Conservation (phyloP, 805 yeast genomes). For the Teunomyces atbi region DNA sequence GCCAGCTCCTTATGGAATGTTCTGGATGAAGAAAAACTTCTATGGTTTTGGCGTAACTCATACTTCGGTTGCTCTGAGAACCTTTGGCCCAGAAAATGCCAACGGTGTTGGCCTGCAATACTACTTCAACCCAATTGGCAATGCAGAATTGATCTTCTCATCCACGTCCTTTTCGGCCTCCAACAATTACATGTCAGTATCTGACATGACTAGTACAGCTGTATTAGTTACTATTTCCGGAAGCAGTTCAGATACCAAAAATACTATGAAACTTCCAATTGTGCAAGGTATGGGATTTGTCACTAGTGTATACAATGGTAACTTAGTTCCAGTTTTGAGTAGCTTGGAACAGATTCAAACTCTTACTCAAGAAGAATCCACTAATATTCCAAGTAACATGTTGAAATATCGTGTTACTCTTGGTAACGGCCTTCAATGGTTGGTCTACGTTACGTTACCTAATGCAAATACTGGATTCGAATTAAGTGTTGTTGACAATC, state of each 20-base stretch:
- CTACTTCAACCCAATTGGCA: constrained; percentile 55
- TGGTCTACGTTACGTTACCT: constrained; percentile 49
- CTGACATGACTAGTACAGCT: constrained; percentile 51
- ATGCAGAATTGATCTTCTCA: constrained; percentile 55
- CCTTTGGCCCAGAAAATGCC: constrained; percentile 47
- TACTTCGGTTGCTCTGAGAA: constrained; percentile 40
- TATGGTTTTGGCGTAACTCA: constrained; percentile 66
- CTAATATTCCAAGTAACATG: neutral
- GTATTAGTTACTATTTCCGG: constrained; percentile 44
- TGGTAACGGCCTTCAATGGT: constrained; percentile 47
- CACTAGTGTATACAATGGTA: constrained; percentile 51
- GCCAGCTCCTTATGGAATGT: constrained; percentile 66
- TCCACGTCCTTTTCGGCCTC: constrained; percentile 45
- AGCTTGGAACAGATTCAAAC: constrained; percentile 25
- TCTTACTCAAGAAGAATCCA: constrained; percentile 5
- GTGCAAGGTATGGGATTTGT: constrained; percentile 63
- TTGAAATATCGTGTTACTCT: constrained; percentile 41
- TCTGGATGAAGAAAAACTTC: constrained; percentile 46
- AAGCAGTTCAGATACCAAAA: constrained; percentile 23
- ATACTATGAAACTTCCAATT: constrained; percentile 47
- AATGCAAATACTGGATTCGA: constrained; percentile 31
- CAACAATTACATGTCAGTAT: constrained; percentile 40
- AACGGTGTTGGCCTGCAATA: constrained; percentile 42
- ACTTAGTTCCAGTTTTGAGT: constrained; percentile 49
- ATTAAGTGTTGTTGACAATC: constrained; percentile 31